Evolutionary conservation across 495 filamentous ascomycete genomes (phyloP), one percentile per base, ranked within the genome.

Genomic region (Elaphomyces granulatus): DNA sequence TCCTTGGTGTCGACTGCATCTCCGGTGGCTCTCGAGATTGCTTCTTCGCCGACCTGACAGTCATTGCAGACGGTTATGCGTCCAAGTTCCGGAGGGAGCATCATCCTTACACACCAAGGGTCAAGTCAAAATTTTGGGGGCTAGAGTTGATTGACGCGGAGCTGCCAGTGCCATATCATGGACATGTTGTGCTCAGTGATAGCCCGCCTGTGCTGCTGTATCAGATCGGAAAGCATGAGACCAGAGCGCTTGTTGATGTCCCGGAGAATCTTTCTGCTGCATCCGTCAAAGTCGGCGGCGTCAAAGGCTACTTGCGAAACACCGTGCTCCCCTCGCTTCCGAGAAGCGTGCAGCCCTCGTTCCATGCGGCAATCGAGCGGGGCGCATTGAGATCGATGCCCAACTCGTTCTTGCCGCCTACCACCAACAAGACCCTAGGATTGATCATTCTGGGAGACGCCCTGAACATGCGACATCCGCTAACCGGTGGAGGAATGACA

Each of bases 221-320:
- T 67, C 90, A 96, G 63, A 98, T 98, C 59, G 88, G 92, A 49
- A 81, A 84, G 9, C 85, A 81, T 63, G 90, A 95, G 59, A 98
- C 90, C 3, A 74, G 90, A 34, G 81, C 82, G 15, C 71, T 98
- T 9, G 72, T 96, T 50, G 87, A 96, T 60, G 72, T 98, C n/a
- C 87, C 86, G 14, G 77, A 83, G 37, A 75, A 78, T 49, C 58
- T 78, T 2, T 76, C 85, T n/a, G 71, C 74, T 3, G 87, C 88
- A 0, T 66, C 71, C 0, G 50, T 75, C 8, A 65, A 72, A 16
- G 72, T 70, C 32, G 88, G 92, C 45, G 87, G 87, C 36, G 80
- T 94, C 7, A 83, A 86, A 46, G 75, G 70, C 18, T 83, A 98
- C 54, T 68, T 98, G 37, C 55, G 64, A 26, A 83, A 86, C 38